These are phyloP conservation scores for Globisporangium uncinulatum DNA, from an alignment of 352 stramenopile genomes.

Conservation along the genomic window DNA sequence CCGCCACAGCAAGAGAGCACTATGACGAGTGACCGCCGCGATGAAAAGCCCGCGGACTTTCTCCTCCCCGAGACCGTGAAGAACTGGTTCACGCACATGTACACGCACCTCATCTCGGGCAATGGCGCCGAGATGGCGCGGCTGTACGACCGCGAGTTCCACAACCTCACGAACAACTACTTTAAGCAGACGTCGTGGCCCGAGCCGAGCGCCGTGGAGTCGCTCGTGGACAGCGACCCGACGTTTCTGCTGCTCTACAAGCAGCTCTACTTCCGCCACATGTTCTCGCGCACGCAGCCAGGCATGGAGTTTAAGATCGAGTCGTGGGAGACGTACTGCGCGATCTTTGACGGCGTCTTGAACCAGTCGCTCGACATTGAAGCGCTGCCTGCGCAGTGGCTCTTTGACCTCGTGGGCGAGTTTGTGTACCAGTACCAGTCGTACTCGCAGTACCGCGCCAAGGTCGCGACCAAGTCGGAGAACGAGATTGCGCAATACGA, in stretches of 20 bases:
- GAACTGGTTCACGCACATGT: slow-evolving; percentile 86
- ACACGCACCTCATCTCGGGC: slow-evolving; percentile 78
- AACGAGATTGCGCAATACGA: slow-evolving; percentile 48
- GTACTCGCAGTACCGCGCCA: slow-evolving; percentile 95
- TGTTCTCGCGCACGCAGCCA: slow-evolving; percentile 90
- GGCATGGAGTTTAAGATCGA: slow-evolving; percentile 88
- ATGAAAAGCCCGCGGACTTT: slow-evolving; percentile 86
- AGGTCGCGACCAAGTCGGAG: slow-evolving; percentile 64
- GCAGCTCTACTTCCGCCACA: slow-evolving; percentile 96
- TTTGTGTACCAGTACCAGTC: slow-evolving; percentile 99
- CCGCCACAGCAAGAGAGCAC: not conserved
- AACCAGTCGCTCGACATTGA: slow-evolving; percentile 77
- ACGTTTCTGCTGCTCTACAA: slow-evolving; percentile 96
- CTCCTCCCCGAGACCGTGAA: slow-evolving; percentile 84
- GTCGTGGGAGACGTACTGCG: slow-evolving; percentile 92
- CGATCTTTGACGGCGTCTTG: slow-evolving; percentile 93
- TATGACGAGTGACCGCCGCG: slow-evolving; percentile 52
- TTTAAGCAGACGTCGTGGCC: slow-evolving; percentile 95
- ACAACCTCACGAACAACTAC: slow-evolving; percentile 89
- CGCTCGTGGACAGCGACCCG: slow-evolving; percentile 80
- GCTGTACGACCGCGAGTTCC: slow-evolving; percentile 87
- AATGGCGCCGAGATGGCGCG: slow-evolving; percentile 80
- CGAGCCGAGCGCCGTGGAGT: slow-evolving; percentile 77
- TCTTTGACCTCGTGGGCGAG: slow-evolving; percentile 98
- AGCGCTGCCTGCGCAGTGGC: slow-evolving; percentile 92